A percentile compares a stretch with the other conserved stretches of the same genome.
Evolutionary conservation across 23 red algal species (phyloP).

Genomic region (Agarophyton chilense): DNA sequence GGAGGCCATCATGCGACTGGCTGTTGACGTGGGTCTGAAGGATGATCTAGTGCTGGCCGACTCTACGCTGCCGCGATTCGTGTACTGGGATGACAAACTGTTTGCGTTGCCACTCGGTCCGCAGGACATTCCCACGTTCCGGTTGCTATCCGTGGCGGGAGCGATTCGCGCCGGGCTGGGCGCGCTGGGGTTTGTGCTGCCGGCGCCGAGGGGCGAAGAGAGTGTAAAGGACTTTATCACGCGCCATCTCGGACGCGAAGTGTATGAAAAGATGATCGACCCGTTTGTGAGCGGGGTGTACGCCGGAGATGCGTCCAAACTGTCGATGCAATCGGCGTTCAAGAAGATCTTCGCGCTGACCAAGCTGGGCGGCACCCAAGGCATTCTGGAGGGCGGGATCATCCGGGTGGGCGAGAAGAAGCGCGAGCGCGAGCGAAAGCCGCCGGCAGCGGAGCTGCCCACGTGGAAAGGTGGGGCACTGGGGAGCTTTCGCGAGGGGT

Average conservation of each 20-base stretch:
- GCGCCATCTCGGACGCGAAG: constrained; percentile 88
- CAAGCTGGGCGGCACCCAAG: constrained; percentile 81
- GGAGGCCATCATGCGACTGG: constrained; percentile 81
- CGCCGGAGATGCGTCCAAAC: constrained; percentile 81
- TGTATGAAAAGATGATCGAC: constrained; percentile 92
- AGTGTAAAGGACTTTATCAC: constrained; percentile 94
- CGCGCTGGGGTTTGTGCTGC: constrained; percentile 80
- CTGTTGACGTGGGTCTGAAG: constrained; percentile 76
- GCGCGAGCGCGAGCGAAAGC: constrained; percentile 35
- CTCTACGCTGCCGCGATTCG: constrained; percentile 86
- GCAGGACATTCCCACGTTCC: constrained; percentile 77
- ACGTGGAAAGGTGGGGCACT: constrained; percentile 80
- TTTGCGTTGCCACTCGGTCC: constrained; percentile 81
- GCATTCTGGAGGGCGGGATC: constrained; percentile 91
- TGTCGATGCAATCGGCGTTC: constrained; percentile 88
- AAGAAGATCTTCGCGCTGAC: constrained; percentile 86
- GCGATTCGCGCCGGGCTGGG: constrained; percentile 89
- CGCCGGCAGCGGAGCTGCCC: constrained; percentile 69
- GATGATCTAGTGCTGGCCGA: constrained; percentile 87
- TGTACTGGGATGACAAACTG: constrained; percentile 85
- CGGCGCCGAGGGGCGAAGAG: constrained; percentile 62
- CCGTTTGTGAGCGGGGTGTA: constrained; percentile 97
- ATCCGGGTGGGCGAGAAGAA: constrained; percentile 82
- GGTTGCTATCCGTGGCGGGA: constrained; percentile 74
- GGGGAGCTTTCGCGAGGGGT: constrained; percentile 85